Conservation (phyloP, 805 yeast species). For the Myxozyma vanderwaltii region DNA sequence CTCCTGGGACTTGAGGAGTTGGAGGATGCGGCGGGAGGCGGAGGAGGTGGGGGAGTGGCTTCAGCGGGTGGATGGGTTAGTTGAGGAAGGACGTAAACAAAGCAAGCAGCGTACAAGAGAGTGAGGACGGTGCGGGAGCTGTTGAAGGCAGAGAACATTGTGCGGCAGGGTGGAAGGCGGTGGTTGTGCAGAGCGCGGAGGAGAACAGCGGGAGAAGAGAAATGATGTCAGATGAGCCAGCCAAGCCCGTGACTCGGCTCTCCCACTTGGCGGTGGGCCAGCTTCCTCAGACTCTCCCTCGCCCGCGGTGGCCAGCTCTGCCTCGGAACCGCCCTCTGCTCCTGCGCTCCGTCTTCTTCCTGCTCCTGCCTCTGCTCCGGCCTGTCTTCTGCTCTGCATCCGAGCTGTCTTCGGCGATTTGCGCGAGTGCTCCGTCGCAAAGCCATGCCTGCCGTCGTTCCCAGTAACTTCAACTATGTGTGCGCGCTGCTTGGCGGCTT, state of each 20-base stretch:
- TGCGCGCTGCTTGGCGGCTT: conserved; percentile 66
- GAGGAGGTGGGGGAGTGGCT: conserved; percentile 34
- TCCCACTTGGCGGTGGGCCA: no score
- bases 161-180: background rate
- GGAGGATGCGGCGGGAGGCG: conserved; percentile 26
- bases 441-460: conserved; percentile 26
- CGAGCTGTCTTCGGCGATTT: background rate
- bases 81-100: background rate
- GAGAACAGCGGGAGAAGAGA: background rate
- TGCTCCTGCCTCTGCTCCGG: no score
- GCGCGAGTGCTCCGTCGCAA: background rate
- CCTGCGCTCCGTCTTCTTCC: no score
- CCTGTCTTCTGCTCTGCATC: no score
- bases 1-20: conserved; percentile 9
- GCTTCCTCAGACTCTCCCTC: no score
- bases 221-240: background rate
- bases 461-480: conserved; percentile 45
- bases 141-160: conserved; percentile 30
- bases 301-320: no score
- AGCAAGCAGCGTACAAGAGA: conserved; percentile 21
- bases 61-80: background rate
- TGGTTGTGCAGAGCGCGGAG: background rate
- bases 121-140: conserved; percentile 28
- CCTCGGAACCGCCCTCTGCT: no score
- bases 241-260: no score